Base-by-base conservation (phyloP, 2,329 filamentous ascomycete genomes). In the Cladorrhinum sp. region DNA sequence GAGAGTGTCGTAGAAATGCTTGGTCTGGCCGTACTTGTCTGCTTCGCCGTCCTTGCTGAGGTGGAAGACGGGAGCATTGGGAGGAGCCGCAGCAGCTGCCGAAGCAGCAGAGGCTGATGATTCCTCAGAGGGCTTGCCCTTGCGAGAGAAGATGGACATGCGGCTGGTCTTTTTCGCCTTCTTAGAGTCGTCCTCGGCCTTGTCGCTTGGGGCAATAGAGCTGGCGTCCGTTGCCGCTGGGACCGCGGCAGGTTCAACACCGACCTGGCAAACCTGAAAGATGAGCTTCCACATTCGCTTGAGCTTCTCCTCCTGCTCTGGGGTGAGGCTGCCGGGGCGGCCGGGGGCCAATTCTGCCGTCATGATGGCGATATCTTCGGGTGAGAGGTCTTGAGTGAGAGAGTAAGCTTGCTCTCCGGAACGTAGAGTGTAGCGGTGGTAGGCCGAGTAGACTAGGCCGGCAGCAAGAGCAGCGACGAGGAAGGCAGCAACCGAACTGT, bases 21-120 rank as follows among this genome's bases (percentile, higher is more conserved):
- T 95, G 39, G 85, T 90, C 75, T 95, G 90, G 52, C 92, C 93
- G 73, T 96, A 94, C 78, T 98, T 99, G 78, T 99, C 95, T 60
- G 97, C 90, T 12, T 86, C 83, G 23, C 78, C 74, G 58, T 72
- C 77, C 65, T 76, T 80, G 50, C 75, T 66, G 2, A 74, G 72
- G 18, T 75, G 73, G 5, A 75, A 70, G 6, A 76, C 71, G 2
- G 62, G 56, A 14, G 61, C 23, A 24, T 55, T 55, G 3, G 61
- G 55, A n/a, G 65, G 57, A 2, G 49, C 50, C 6, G 28, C 48
- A 20, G 57, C 55, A 18, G 57, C 55, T 4, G 51, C 18, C 16
- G 58, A 30, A 12, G 58, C 21, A 23, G 59, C 72, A 7, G 71
- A 64, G n/a, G 73, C 66, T 10, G 75, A 72, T 42, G 78, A 77